A percentile compares a stretch with the other conserved stretches of the same genome.
Evolutionary conservation across 1,284 basidiomycete genomes (phyloP).

Genomic region (Ustilago hordei): DNA sequence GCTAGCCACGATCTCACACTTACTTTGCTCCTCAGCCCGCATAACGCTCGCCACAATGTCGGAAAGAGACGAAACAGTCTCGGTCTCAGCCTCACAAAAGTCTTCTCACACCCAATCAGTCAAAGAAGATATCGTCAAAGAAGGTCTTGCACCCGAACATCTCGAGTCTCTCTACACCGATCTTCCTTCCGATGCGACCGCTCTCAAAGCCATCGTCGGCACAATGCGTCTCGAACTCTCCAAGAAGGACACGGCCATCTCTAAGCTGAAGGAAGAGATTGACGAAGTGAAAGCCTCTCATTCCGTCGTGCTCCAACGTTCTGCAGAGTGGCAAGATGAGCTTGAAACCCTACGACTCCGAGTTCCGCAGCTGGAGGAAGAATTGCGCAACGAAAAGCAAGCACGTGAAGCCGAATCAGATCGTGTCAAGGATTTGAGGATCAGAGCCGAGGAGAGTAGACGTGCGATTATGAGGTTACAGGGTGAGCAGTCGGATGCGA

Average conservation of each 20-base stretch:
- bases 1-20: not conserved
- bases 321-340: slow-evolving; percentile 61
- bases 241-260: slow-evolving; percentile 38
- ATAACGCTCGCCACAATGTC: slow-evolving; percentile 22
- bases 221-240: slow-evolving; percentile 51
- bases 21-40: not conserved
- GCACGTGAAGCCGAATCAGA: slow-evolving; percentile 58
- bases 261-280: slow-evolving; percentile 45
- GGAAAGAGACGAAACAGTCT: slow-evolving; percentile 31
- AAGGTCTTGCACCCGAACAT: slow-evolving; percentile 32
- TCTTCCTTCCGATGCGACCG: slow-evolving; percentile 45
- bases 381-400: slow-evolving; percentile 39
- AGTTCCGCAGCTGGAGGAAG: slow-evolving; percentile 33
- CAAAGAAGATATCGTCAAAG: slow-evolving; percentile 23
- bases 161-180: slow-evolving; percentile 53
- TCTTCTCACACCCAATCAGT: slow-evolving; percentile 17
- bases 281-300: slow-evolving; percentile 54
- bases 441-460: slow-evolving; percentile 62
- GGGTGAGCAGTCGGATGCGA: slow-evolving; percentile 52
- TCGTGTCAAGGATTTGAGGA: slow-evolving; percentile 62
- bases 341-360: slow-evolving; percentile 48
- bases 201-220: slow-evolving; percentile 54
- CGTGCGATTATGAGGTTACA: slow-evolving; percentile 66
- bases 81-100: slow-evolving; percentile 29
- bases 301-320: slow-evolving; percentile 51